These are phyloP conservation scores for Colletotrichum musicola DNA, from an alignment of 2,329 filamentous ascomycete genomes.

Conservation along the genomic window DNA sequence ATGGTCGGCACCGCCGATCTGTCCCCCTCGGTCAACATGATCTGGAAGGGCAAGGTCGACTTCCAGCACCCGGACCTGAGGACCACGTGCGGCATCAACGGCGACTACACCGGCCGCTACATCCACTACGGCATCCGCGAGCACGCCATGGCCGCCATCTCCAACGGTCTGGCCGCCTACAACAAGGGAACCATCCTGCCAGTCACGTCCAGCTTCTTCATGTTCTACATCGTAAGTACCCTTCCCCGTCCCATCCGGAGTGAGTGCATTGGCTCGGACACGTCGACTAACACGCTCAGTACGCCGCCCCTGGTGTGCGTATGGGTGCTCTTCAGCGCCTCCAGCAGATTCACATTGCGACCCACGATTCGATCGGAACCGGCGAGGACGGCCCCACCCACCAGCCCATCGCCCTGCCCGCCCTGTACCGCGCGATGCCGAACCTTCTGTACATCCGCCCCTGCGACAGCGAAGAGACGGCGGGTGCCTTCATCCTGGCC, in stretches of 20 bases:
- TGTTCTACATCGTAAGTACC: slow-evolving; percentile 66
- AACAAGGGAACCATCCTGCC: slow-evolving; percentile 67
- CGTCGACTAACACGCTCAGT: slow-evolving; percentile 42
- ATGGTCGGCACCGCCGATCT: slow-evolving; percentile 68
- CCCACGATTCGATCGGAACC: slow-evolving; percentile 71
- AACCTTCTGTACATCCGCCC: slow-evolving; percentile 72
- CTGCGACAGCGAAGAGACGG: slow-evolving; percentile 68
- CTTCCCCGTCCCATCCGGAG: neutral
- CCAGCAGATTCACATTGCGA: slow-evolving; percentile 70
- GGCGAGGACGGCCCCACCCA: slow-evolving; percentile 74
- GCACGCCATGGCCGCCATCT: slow-evolving; percentile 70
- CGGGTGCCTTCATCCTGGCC: slow-evolving; percentile 65
- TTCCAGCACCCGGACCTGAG: slow-evolving; percentile 59
- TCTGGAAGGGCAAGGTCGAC: slow-evolving; percentile 64
- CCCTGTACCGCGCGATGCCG: slow-evolving; percentile 72
- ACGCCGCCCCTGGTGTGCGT: slow-evolving; percentile 69
- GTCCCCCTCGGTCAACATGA: slow-evolving; percentile 67
- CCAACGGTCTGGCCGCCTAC: slow-evolving; percentile 71
- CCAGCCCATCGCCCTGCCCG: slow-evolving; percentile 69
- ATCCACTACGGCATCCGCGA: slow-evolving; percentile 73
- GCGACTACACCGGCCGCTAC: slow-evolving; percentile 66
- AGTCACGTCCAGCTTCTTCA: slow-evolving; percentile 71
- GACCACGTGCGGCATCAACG: slow-evolving; percentile 63
- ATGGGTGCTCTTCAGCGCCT: slow-evolving; percentile 71
- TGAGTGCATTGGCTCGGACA: neutral